phyloP scores from a whole-genome alignment of 1,139 yeast species.

The Hanseniaspora sp. region DNA sequence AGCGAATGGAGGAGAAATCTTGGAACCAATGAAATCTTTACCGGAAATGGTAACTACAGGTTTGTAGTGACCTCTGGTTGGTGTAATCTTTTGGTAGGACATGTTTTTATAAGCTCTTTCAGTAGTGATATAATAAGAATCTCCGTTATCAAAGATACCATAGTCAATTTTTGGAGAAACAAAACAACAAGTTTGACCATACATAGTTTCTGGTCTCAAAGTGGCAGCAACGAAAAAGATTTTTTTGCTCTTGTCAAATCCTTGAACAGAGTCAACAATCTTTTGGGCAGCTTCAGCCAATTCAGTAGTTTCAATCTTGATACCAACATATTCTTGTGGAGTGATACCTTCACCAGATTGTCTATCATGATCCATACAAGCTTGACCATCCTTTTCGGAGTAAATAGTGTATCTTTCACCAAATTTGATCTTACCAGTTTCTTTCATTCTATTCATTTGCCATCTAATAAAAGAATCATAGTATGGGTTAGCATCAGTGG shows the following conservation, averaged over 20 bases:
- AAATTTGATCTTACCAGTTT: conserved; percentile 80
- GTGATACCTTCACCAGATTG: conserved; percentile 92
- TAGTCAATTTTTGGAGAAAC: conserved; percentile 90
- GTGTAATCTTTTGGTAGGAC: conserved; percentile 90
- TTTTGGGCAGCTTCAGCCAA: conserved; percentile 36
- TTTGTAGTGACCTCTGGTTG: conserved; percentile 67
- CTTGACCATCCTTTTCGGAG: conserved; percentile 96
- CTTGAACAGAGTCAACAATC: conserved; percentile 37
- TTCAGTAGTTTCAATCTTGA: conserved; percentile 60
- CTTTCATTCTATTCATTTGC: conserved; percentile 88
- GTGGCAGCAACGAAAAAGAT: conserved; percentile 90
- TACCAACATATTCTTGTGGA: conserved; percentile 93
- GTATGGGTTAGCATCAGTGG: conserved; percentile 91
- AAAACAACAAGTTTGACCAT: conserved; percentile 96
- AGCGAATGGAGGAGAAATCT: conserved; percentile 77
- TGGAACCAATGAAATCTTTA: conserved; percentile 67
- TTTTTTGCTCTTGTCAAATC: conserved; percentile 49
- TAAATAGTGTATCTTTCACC: conserved; percentile 97
- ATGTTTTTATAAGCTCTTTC: conserved; percentile 97
- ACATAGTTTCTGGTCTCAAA: conserved; percentile 97
- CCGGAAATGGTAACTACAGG: conserved; percentile 58
- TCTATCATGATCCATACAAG: conserved; percentile 99
- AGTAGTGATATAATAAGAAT: conserved; percentile 74
- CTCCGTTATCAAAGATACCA: conserved; percentile 84
- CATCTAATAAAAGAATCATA: conserved; percentile 92